Conservation (phyloP, 495 filamentous ascomycete genomes). For the Hyaloscypha bicolor region DNA sequence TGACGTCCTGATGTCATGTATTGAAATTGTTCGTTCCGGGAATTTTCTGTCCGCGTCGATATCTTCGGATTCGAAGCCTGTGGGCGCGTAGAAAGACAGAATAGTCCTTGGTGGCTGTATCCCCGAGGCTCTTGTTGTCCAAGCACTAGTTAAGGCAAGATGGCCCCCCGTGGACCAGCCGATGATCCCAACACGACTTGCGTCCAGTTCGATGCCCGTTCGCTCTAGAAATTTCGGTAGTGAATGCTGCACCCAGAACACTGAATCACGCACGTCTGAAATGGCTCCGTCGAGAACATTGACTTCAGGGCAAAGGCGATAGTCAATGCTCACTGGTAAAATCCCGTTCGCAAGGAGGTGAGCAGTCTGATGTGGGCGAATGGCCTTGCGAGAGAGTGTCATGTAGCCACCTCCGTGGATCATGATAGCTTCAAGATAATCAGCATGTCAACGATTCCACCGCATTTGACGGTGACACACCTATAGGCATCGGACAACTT, state of each 20-base stretch:
- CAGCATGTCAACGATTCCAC: not conserved
- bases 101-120: constrained; percentile 5
- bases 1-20: too few species aligned
- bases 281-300: constrained; percentile 2
- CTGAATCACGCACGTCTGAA: constrained; percentile 5
- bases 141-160: constrained; percentile 10
- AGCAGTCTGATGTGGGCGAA: not conserved
- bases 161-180: constrained; percentile 18
- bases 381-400: not conserved
- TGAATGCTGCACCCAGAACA: not conserved
- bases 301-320: constrained; percentile 16
- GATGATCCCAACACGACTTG: not conserved
- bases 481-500: constrained; percentile 1
- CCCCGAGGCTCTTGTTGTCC: not conserved
- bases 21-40: too few species aligned
- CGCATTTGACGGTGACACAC: not conserved
- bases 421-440: constrained; percentile 4
- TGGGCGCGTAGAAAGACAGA: constrained; percentile 9
- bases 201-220: not conserved
- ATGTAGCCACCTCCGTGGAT: constrained; percentile 19
- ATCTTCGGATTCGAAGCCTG: constrained; percentile 16
- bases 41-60: too few species aligned
- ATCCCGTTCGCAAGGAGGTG: constrained; percentile 6
- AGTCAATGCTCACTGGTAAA: constrained; percentile 19
- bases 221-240: not conserved